Evolutionary conservation across 495 filamentous ascomycete species (phyloP).

Genomic region (Clavariopsis aquatica): DNA sequence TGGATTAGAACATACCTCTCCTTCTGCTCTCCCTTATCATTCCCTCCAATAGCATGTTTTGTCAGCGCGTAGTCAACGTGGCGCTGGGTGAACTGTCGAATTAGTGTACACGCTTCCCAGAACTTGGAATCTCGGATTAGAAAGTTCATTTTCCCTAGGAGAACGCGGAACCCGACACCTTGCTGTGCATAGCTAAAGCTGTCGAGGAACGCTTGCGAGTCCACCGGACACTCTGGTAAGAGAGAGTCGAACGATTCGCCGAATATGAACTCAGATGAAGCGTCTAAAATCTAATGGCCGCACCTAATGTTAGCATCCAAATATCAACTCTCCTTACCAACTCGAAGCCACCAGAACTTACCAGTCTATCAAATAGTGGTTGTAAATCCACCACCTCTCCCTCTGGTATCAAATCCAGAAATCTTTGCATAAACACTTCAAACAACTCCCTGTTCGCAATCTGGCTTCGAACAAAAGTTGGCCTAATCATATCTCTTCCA

Average conservation of each 20-base stretch:
- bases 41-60: not conserved
- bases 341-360: not conserved
- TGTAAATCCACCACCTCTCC: constrained; percentile 5
- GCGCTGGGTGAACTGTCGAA: not conserved
- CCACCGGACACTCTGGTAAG: not conserved
- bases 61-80: constrained; percentile 5
- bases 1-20: not conserved
- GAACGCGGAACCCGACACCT: not conserved
- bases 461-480: constrained; percentile 56
- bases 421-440: constrained; percentile 38
- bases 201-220: not conserved
- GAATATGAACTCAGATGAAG: constrained; percentile 21
- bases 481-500: constrained; percentile 55
- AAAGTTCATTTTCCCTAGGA: constrained; percentile 7
- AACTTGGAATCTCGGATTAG: constrained; percentile 1
- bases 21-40: not conserved
- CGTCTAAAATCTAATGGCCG: constrained; percentile 3
- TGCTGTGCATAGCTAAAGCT: constrained; percentile 4
- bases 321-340: not conserved
- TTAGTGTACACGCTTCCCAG: constrained; percentile 1
- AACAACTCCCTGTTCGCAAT: constrained; percentile 59
- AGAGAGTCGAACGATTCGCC: constrained; percentile 7
- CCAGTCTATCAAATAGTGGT: constrained; percentile 4
- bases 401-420: not conserved
- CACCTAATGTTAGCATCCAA: not conserved